A percentile compares a stretch with the other conserved stretches of the same genome.
phyloP scores from a whole-genome alignment of 2,329 filamentous ascomycete species.

The Chaetothyriales sp. region DNA sequence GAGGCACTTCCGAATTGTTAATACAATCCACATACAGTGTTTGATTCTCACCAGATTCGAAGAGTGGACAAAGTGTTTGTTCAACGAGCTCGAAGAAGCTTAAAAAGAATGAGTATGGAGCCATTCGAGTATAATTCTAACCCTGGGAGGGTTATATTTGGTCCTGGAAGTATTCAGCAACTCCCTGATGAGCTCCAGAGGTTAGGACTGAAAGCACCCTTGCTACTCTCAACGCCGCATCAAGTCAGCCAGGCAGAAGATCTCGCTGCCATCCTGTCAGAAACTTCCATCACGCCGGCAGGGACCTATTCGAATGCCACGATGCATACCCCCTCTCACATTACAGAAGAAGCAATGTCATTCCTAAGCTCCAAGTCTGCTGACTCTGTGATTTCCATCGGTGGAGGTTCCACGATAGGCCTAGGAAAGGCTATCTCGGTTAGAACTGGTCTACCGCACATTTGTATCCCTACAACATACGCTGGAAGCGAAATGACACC shows the following conservation, averaged over 20 bases:
- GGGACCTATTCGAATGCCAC: constrained; percentile 43
- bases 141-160: constrained; percentile 43
- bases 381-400: constrained; percentile 47
- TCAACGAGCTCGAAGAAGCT: background rate
- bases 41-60: background rate
- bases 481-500: constrained; percentile 52
- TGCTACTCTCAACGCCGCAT: constrained; percentile 45
- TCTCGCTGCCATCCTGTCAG: constrained; percentile 33
- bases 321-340: constrained; percentile 48
- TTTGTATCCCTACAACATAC: constrained; percentile 50
- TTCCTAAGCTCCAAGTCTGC: constrained; percentile 33
- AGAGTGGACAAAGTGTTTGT: background rate
- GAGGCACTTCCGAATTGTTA: too few relatives aligned
- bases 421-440: constrained; percentile 46
- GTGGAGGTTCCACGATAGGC: constrained; percentile 49
- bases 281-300: constrained; percentile 27
- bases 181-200: constrained; percentile 31
- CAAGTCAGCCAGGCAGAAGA: constrained; percentile 35
- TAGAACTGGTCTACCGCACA: constrained; percentile 41
- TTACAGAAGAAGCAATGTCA: constrained; percentile 44
- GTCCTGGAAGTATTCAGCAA: constrained; percentile 39
- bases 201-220: constrained; percentile 36
- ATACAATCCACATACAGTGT: too few relatives aligned
- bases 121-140: constrained; percentile 43
- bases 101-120: constrained; percentile 28